Evolutionary conservation across 208 protist genomes (phyloP), one percentile per base, ranked within the genome.

Genomic region (Leishmania braziliensis): DNA sequence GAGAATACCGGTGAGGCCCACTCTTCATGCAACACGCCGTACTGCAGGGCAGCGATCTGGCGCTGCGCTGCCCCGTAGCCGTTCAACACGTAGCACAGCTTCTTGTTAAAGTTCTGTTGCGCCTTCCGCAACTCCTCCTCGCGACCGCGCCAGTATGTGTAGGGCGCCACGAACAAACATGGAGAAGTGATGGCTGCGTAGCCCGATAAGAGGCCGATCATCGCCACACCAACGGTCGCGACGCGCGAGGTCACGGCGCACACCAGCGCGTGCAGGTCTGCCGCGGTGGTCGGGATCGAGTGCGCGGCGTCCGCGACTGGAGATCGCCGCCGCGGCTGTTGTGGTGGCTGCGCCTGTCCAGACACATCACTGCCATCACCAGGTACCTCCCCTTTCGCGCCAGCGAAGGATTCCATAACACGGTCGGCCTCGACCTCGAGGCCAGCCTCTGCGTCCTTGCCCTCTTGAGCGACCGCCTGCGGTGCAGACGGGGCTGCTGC

Each of bases 101-200:
- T 89, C 84, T 90, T 86, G 33, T 78, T 84, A 46, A 97, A 83
- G 56, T 85, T 77, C 48, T 56, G 20, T 29, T 86, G 78, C 8
- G 85, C 85, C 29, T 77, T 71, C 3, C 77, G 79, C 69, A 93
- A 75, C 73, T 83, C 53, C 76, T 70, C 88, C 79, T 81, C 86
- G 56, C 76, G 86, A 1, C 76, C 84, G 33, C 80, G 81, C 78
- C 78, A 95, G 68, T 85, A 81, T 3, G 87, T 63, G 77, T 88
- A 92, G 0, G 84, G 87, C 77, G 75, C 71, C 66, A 91, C 81
- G 74, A 85, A 92, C 69, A 77, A 75, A 46, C 43, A 89, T 1
- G 94, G 92, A 5, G 92, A 92, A 29, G 86, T 91, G 43, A 95
- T 50, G 51, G 92, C 89, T 23, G 94, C 94, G 78, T 94, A 96